These are phyloP conservation scores for Triangularia setosa DNA, from an alignment of 2,329 filamentous ascomycete genomes.

Conservation along the genomic window DNA sequence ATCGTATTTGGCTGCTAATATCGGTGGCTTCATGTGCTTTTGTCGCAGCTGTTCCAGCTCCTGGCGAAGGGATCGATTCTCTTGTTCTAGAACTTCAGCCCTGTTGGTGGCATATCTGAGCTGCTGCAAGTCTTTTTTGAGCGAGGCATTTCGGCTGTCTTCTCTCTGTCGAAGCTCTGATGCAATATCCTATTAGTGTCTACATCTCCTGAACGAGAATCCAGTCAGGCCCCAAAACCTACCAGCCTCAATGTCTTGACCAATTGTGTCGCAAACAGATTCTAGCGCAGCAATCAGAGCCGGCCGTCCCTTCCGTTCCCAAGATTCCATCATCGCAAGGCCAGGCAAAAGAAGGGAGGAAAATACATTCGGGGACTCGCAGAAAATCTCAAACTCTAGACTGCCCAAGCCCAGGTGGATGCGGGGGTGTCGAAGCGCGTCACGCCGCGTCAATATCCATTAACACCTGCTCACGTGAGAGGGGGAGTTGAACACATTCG, in stretches of 20 bases:
- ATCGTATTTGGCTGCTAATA: not conserved
- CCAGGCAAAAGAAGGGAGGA: not conserved
- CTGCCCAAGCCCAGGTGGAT: no score
- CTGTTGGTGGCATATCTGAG: slow-evolving; percentile 32
- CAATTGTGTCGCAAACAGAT: slow-evolving; percentile 21
- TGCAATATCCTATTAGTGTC: not conserved
- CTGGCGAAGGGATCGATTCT: slow-evolving; percentile 40
- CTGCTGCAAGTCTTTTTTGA: slow-evolving; percentile 34
- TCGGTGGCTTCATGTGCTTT: not conserved
- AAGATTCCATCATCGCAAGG: slow-evolving; percentile 19
- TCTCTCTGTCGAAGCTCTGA: slow-evolving; percentile 28
- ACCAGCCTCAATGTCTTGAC: slow-evolving; percentile 20
- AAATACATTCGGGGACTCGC: not conserved
- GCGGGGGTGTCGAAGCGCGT: no score
- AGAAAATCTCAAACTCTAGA: not conserved
- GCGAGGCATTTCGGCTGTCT: slow-evolving; percentile 23
- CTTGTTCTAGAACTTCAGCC: slow-evolving; percentile 37
- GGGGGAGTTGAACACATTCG: no score
- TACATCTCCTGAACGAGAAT: no score
- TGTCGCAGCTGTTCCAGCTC: slow-evolving; percentile 34
- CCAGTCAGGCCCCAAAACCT: not conserved
- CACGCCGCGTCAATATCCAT: no score
- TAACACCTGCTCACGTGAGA: no score
- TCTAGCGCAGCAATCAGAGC: slow-evolving; percentile 23
- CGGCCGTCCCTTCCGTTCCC: slow-evolving; percentile 17